Conservation (phyloP, 345 rosid species). For the Tarenaya hassleriana region DNA sequence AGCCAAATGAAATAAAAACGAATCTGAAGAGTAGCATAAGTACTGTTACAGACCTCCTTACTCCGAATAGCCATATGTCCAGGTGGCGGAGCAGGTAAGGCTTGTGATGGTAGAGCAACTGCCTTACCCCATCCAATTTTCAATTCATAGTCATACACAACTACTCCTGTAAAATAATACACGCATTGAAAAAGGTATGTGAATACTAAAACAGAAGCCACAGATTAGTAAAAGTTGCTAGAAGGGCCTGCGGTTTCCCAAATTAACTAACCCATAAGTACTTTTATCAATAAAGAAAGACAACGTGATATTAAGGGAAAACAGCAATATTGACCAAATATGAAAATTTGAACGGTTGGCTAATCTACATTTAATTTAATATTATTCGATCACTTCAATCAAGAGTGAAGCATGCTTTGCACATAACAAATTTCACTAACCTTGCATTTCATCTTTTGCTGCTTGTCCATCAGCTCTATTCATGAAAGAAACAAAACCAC, state of each 20-base stretch:
- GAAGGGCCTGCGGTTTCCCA: slow-evolving; percentile 2
- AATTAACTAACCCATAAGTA: background rate
- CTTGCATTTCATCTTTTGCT: slow-evolving; percentile 99
- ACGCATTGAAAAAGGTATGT: slow-evolving; percentile 11
- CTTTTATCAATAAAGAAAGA: slow-evolving; percentile 6
- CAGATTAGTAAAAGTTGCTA: slow-evolving; percentile 4
- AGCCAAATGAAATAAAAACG: slow-evolving; percentile 2
- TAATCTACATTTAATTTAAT: background rate
- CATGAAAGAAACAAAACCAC: slow-evolving; percentile 98
- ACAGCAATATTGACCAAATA: slow-evolving; percentile 6
- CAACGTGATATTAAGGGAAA: background rate
- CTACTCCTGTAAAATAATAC: slow-evolving; percentile 54
- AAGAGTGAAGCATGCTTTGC: background rate
- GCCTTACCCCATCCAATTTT: slow-evolving; percentile 99
- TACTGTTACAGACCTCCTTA: slow-evolving; percentile 66
- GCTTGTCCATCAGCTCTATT: slow-evolving; percentile 97
- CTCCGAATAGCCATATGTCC: slow-evolving; percentile 99
- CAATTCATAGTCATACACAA: slow-evolving; percentile 91
- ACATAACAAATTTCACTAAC: slow-evolving; percentile 31
- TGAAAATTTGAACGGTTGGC: background rate
- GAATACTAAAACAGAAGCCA: slow-evolving; percentile 11
- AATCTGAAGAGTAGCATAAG: slow-evolving; percentile 13
- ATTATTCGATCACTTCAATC: background rate
- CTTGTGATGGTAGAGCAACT: slow-evolving; percentile 98
- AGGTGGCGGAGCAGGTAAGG: slow-evolving; percentile 98